Evolutionary conservation across 139 green algal genomes (phyloP).

Genomic region (Closterium sp.): DNA sequence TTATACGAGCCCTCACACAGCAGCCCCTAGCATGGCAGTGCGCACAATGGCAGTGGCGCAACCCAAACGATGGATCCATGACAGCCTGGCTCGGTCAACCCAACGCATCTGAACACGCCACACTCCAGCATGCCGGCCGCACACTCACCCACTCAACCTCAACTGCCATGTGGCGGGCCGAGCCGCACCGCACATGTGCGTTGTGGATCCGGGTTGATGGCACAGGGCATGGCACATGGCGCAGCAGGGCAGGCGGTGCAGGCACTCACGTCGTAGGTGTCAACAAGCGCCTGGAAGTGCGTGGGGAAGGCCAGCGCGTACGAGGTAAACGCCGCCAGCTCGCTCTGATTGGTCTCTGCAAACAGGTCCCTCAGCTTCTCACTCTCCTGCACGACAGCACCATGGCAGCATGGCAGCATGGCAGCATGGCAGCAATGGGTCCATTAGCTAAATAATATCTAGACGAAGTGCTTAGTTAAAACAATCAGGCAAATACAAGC

Average conservation of each 20-base stretch:
- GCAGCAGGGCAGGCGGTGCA: background rate
- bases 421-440: background rate
- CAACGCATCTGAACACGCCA: background rate
- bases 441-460: too few species aligned
- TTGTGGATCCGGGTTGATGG: background rate
- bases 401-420: too few species aligned
- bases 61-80: too few species aligned
- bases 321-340: conserved; percentile 52
- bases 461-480: too few species aligned
- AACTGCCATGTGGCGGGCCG: background rate
- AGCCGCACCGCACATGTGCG: background rate
- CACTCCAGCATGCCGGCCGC: background rate
- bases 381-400: background rate
- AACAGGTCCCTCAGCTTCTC: conserved; percentile 17
- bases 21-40: too few species aligned
- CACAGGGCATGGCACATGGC: background rate
- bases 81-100: background rate
- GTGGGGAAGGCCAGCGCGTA: conserved; percentile 56
- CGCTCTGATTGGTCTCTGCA: conserved; percentile 51
- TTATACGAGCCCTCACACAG: too few species aligned
- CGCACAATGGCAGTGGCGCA: too few species aligned
- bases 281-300: conserved; percentile 54
- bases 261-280: conserved; percentile 55
- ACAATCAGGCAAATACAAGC: too few species aligned
- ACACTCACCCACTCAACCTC: background rate